Percentiles rank a stretch among this genome's conserved stretches.
Evolutionary conservation across 2,329 filamentous ascomycete genomes (phyloP).

Genomic region (Clonostachys rhizophaga): DNA sequence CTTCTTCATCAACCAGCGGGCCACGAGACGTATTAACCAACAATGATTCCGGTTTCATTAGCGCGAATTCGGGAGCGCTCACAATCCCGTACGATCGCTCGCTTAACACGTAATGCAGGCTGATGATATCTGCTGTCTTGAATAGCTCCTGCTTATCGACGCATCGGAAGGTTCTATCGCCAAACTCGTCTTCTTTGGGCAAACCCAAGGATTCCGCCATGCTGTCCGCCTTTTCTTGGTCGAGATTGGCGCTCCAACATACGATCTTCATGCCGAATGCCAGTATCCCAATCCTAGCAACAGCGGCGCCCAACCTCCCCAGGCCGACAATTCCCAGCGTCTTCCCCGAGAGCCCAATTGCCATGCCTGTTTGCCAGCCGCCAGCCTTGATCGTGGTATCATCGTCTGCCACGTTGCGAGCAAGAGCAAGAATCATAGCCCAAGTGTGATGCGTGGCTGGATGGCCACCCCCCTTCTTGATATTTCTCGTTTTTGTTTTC

Average conservation of each 20-base stretch:
- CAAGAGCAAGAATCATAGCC: slow-evolving; percentile 51
- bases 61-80: slow-evolving; percentile 44
- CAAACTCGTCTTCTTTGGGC: slow-evolving; percentile 38
- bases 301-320: slow-evolving; percentile 55
- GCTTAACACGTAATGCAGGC: slow-evolving; percentile 63
- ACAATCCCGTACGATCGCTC: slow-evolving; percentile 59
- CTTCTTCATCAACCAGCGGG: slow-evolving; percentile 62
- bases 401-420: slow-evolving; percentile 53
- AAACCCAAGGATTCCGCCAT: slow-evolving; percentile 52
- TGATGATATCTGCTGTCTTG: slow-evolving; percentile 56
- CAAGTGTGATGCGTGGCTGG: slow-evolving; percentile 52
- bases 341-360: slow-evolving; percentile 51
- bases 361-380: slow-evolving; percentile 55
- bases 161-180: slow-evolving; percentile 49
- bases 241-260: slow-evolving; percentile 61
- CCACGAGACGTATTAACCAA: slow-evolving; percentile 72
- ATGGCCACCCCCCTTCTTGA: slow-evolving; percentile 26
- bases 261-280: slow-evolving; percentile 62
- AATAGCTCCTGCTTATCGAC: slow-evolving; percentile 63
- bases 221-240: slow-evolving; percentile 56
- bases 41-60: slow-evolving; percentile 58
- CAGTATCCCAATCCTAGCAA: slow-evolving; percentile 51
- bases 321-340: slow-evolving; percentile 58
- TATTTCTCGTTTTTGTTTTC: slow-evolving; percentile 6
- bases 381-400: slow-evolving; percentile 50